These are phyloP conservation scores for Pilatotrama ljubarskyi DNA, from an alignment of 768 basidiomycete genomes.

Conservation along the genomic window DNA sequence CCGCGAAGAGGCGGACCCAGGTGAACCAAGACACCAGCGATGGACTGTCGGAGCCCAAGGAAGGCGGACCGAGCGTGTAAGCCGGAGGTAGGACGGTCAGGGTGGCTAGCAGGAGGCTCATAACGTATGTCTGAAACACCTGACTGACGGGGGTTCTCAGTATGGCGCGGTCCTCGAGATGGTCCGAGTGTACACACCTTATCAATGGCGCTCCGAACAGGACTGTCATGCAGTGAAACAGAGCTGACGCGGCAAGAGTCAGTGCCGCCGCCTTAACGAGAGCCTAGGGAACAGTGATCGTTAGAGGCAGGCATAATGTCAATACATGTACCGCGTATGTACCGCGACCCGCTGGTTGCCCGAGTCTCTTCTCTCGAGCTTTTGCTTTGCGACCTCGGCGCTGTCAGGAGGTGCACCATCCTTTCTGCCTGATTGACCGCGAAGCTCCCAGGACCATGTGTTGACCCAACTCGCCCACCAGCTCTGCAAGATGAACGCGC, in stretches of 20 bases:
- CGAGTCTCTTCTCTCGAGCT: conserved; percentile 18
- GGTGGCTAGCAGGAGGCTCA: conserved; percentile 68
- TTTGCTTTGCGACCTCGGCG: conserved; percentile 16
- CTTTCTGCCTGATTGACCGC: neutral
- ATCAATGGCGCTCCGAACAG: conserved; percentile 76
- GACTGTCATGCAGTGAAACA: conserved; percentile 51
- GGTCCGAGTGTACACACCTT: conserved; percentile 41
- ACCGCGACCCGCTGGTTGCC: conserved; percentile 20
- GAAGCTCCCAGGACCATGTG: conserved; percentile 22
- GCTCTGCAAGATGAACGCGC: conserved; percentile 34
- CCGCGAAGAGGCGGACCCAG: conserved; percentile 81
- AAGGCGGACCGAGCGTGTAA: conserved; percentile 67
- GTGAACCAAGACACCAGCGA: conserved; percentile 58
- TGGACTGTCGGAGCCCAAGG: conserved; percentile 35
- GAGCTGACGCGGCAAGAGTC: conserved; percentile 50
- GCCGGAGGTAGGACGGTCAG: conserved; percentile 67
- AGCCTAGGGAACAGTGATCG: conserved; percentile 38
- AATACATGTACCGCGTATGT: neutral
- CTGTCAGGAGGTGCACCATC: neutral
- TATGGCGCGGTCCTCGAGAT: neutral
- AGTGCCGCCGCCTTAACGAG: conserved; percentile 50
- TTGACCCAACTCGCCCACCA: conserved; percentile 44
- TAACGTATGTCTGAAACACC: conserved; percentile 58
- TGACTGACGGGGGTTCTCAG: conserved; percentile 39
- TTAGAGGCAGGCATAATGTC: neutral